Evolutionary conservation across 163 green algal species (phyloP), one percentile per base, ranked within the genome.

Genomic region (Smithsoniella earleae): DNA sequence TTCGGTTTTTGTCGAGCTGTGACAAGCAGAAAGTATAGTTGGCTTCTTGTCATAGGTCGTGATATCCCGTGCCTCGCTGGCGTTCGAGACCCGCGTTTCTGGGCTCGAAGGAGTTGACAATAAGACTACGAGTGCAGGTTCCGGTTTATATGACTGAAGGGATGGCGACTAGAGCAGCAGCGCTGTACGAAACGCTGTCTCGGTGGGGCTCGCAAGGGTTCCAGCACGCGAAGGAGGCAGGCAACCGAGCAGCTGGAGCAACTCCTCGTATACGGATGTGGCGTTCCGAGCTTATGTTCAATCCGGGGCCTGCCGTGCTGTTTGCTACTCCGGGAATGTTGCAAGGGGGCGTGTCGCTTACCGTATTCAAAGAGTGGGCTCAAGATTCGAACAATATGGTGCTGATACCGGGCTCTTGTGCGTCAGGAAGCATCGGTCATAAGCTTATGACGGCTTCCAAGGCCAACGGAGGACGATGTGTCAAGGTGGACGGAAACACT

Each of bases 241-340:
- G 40, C 18, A 78, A 16, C 2, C n/a, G n/a, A 78, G 63, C 36
- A 78, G n/a, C n/a, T n/a, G n/a, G n/a, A n/a, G n/a, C n/a, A n/a
- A n/a, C n/a, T n/a, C n/a, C n/a, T n/a, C n/a, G n/a, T n/a, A n/a
- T n/a, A n/a, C n/a, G n/a, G n/a, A n/a, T 69, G 27, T 69, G 58
- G 58, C n/a, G 25, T 30, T 33, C 58, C 4, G 58, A 69, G 58
- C 43, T 45, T 13, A 31, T 34, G 30, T 45, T 22, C 36, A 3
- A 36, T 27, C 62, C 79, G 62, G 80, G 84, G 1, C 81, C 86
- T 1, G 85, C 78, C 44, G 84, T 92, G 37, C 82, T 92, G 63
- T 91, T 92, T 80, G 87, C 86, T 25, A 86, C 86, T 2, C 86
- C 87, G 2, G 87, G 85, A 74, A 92, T 89, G 84, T 76, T 92